phyloP scores from a whole-genome alignment of 2,329 filamentous ascomycete species.

The Pseudopyrenochaeta lycopersici region DNA sequence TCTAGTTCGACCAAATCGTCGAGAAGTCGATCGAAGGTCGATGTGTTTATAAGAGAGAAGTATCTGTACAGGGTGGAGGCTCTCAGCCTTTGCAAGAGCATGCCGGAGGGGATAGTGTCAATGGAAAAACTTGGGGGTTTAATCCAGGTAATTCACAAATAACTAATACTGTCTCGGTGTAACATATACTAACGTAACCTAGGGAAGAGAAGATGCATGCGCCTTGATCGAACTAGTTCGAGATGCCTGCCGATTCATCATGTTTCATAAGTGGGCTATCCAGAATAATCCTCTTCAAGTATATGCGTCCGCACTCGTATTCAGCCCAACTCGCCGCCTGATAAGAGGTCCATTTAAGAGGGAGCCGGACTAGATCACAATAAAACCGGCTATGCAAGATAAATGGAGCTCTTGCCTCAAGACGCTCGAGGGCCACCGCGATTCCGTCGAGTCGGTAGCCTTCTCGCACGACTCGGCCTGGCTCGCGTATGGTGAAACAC shows the following conservation, averaged over 20 bases:
- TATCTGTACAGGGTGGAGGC: no score
- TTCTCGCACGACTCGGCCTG: no score
- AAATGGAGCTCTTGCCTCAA: slow-evolving; percentile 9
- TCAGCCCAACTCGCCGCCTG: slow-evolving; percentile 25
- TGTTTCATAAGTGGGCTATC: slow-evolving; percentile 2
- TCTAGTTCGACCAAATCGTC: no score
- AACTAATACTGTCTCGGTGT: slow-evolving; percentile 1
- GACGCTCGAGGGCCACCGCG: no score
- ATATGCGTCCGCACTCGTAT: slow-evolving; percentile 34
- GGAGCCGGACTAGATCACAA: slow-evolving; percentile 18
- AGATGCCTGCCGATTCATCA: neutral
- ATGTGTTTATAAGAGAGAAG: no score
- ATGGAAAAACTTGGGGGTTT: no score
- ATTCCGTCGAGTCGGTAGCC: no score
- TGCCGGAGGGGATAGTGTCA: slow-evolving; percentile 5
- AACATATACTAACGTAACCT: neutral
- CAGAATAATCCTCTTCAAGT: slow-evolving; percentile 33
- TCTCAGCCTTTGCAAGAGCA: slow-evolving; percentile 13
- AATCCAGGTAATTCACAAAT: no score
- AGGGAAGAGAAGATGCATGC: no score
- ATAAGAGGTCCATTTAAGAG: slow-evolving; percentile 19
- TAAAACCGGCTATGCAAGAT: slow-evolving; percentile 14
- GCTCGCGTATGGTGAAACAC: no score
- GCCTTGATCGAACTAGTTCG: neutral
- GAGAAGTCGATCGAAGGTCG: no score